Evolutionary conservation across 2,329 filamentous ascomycete species (phyloP).

Genomic region (Arachnomyces sp.): DNA sequence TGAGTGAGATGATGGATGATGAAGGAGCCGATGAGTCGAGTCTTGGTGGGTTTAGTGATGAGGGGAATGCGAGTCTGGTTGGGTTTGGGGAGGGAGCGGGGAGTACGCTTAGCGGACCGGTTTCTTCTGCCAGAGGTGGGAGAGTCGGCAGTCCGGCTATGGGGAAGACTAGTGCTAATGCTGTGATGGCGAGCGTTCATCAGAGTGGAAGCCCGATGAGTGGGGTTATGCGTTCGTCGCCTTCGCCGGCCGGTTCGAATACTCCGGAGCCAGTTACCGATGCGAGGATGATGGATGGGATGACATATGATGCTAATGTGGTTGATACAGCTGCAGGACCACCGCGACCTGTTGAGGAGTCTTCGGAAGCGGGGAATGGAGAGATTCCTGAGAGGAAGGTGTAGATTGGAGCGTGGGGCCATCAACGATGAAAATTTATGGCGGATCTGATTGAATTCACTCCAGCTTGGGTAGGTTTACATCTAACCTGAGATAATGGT

Average conservation of each 20-base stretch:
- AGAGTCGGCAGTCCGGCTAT: conserved; percentile 26
- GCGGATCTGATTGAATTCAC: no score
- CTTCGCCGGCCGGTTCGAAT: conserved; percentile 28
- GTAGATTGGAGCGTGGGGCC: no score
- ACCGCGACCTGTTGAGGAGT: conserved; percentile 42
- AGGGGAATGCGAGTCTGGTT: conserved; percentile 74
- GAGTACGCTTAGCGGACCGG: conserved; percentile 73
- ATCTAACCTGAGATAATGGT: no score
- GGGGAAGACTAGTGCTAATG: conserved; percentile 23
- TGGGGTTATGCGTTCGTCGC: conserved; percentile 33
- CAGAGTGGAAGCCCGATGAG: conserved; percentile 33
- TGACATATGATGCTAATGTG: conserved; percentile 55
- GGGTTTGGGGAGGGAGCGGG: conserved; percentile 89
- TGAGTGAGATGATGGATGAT: conserved; percentile 61
- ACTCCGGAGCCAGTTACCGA: conserved; percentile 41
- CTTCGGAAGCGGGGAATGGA: no score
- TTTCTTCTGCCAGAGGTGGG: conserved; percentile 50
- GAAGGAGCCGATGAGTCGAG: conserved; percentile 48
- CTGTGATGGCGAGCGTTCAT: conserved; percentile 19
- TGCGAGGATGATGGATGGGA: conserved; percentile 60
- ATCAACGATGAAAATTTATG: no score
- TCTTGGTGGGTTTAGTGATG: conserved; percentile 76
- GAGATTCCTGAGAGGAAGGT: no score
- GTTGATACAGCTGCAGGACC: conserved; percentile 59
- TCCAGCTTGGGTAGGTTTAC: no score